Evolutionary conservation across 2,329 filamentous ascomycete genomes (phyloP).

Genomic region (Dothistroma pini): DNA sequence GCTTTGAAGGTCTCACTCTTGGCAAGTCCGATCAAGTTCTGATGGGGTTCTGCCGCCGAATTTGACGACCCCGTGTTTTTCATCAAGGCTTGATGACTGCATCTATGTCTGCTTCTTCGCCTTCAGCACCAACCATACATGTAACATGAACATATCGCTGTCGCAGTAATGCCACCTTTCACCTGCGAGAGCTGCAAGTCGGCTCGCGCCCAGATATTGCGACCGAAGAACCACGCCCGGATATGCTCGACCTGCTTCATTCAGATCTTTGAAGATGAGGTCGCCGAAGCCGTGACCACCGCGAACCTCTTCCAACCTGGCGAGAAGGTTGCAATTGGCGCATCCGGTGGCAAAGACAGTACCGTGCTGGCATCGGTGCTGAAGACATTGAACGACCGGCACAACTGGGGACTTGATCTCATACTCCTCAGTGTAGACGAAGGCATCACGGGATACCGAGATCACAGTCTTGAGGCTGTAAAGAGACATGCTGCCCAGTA

Average conservation of each 20-base stretch:
- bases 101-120: no score
- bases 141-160: conserved; percentile 1
- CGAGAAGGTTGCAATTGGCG: conserved; percentile 88
- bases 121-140: neutral
- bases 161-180: conserved; percentile 65
- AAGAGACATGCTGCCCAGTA: conserved; percentile 92
- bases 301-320: conserved; percentile 77
- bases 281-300: conserved; percentile 84
- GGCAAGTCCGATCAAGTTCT: no score
- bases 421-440: conserved; percentile 91
- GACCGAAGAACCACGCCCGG: conserved; percentile 92
- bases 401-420: conserved; percentile 81
- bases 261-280: conserved; percentile 81
- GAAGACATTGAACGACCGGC: conserved; percentile 87
- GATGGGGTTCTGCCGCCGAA: no score
- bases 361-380: conserved; percentile 92
- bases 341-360: conserved; percentile 95
- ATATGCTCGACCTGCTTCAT: conserved; percentile 90
- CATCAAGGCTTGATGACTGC: no score
- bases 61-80: no score
- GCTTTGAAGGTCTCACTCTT: no score
- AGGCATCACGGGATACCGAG: conserved; percentile 93
- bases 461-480: conserved; percentile 93
- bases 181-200: conserved; percentile 72
- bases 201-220: conserved; percentile 79